Evolutionary conservation across 306 rosid genomes (phyloP).

Genomic region (Mucuna pruriens): DNA sequence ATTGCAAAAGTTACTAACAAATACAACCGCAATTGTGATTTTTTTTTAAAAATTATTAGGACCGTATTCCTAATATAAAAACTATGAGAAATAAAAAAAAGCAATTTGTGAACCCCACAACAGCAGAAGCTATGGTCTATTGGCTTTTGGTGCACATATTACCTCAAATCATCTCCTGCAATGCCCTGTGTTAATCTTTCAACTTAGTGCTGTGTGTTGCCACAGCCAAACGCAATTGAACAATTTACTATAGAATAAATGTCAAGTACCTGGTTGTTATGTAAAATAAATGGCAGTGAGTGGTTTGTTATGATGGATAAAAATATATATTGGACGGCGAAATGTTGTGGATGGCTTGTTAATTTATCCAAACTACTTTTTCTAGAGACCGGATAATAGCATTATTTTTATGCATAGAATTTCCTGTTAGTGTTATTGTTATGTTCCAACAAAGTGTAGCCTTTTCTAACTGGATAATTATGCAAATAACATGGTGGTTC

Average conservation of each 20-base stretch:
- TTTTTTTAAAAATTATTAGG: neutral
- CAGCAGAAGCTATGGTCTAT: neutral
- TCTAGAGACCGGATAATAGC: neutral
- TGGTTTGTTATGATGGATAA: neutral
- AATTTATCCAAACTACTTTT: neutral
- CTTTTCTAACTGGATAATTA: slow-evolving; percentile 25
- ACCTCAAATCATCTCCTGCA: neutral
- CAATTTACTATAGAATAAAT: neutral
- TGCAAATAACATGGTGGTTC: slow-evolving; percentile 19
- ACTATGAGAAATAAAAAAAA: neutral
- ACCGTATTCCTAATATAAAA: neutral
- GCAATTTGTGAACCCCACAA: neutral
- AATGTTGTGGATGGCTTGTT: neutral
- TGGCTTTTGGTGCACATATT: neutral
- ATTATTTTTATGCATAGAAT: neutral
- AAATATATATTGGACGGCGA: neutral
- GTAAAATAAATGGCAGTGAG: neutral
- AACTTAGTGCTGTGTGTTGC: neutral
- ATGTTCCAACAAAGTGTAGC: neutral
- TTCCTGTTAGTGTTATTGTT: neutral
- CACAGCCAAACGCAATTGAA: neutral
- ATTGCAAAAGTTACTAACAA: neutral
- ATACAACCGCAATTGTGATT: neutral
- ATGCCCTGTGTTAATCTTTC: neutral
- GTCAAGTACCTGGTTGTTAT: neutral